A percentile compares a stretch with the other conserved stretches of the same genome.
Evolutionary conservation across 1,139 yeast genomes (phyloP).

Genomic region (Magnusiomyces ingens): DNA sequence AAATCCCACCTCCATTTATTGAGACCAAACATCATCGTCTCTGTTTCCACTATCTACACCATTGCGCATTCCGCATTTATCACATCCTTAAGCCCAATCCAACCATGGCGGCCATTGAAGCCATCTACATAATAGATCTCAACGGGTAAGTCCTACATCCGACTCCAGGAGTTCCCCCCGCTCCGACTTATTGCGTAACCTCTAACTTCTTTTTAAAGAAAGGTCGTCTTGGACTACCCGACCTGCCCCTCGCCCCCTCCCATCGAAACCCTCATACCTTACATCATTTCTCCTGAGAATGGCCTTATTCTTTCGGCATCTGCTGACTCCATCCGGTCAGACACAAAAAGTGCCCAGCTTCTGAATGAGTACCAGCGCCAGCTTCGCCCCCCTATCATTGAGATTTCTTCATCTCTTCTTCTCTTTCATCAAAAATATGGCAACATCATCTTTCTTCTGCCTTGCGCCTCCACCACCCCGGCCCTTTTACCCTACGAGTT

Average conservation of each 20-base stretch:
- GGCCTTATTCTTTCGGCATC: conserved; percentile 9
- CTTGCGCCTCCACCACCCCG: conserved; percentile 29
- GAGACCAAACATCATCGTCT: too few relatives aligned
- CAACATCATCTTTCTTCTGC: conserved; percentile 27
- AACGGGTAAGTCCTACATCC: conserved; percentile 36
- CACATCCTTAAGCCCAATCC: background rate
- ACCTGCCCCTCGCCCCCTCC: conserved; percentile 46
- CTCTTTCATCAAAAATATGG: conserved; percentile 30
- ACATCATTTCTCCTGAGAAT: conserved; percentile 21
- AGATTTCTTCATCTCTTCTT: conserved; percentile 30
- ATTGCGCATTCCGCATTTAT: too few relatives aligned
- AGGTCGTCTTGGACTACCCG: conserved; percentile 53
- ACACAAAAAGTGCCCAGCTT: background rate
- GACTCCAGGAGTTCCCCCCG: background rate
- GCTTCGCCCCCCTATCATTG: conserved; percentile 21
- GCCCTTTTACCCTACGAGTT: conserved; percentile 53
- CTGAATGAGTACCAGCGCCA: conserved; percentile 11
- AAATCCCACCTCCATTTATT: too few relatives aligned
- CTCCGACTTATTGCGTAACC: conserved; percentile 10
- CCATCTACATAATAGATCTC: conserved; percentile 57
- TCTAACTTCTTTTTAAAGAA: conserved; percentile 25
- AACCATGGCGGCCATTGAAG: conserved; percentile 45
- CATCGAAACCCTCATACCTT: conserved; percentile 38
- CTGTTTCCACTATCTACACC: too few relatives aligned
- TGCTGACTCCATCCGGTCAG: conserved; percentile 2